Percentiles rank a stretch among this genome's conserved stretches.
These are phyloP conservation scores for Aspergillus versicolor DNA, from an alignment of 2,329 filamentous ascomycete species.

Conservation along the genomic window DNA sequence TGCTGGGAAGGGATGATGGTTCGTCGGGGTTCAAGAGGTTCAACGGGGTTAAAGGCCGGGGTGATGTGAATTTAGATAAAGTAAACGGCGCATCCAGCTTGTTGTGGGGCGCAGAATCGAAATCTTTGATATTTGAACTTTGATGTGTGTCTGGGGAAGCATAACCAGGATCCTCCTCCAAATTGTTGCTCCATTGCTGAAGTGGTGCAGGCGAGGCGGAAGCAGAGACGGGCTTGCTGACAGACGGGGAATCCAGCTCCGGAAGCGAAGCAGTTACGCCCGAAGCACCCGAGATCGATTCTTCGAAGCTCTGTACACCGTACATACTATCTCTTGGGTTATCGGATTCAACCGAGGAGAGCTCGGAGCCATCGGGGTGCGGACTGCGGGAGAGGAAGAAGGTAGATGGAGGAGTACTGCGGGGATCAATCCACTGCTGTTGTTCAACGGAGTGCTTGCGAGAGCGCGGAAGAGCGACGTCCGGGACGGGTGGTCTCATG, in stretches of 20 bases:
- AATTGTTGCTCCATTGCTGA: conserved; percentile 7
- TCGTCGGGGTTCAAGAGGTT: conserved; percentile 47
- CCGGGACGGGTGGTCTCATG: conserved; percentile 40
- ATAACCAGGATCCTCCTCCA: conserved; percentile 22
- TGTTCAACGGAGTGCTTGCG: conserved; percentile 37
- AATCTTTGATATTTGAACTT: conserved; percentile 33
- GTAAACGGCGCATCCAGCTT: conserved; percentile 20
- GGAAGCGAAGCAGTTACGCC: conserved; percentile 22
- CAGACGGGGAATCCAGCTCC: conserved; percentile 6
- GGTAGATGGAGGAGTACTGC: conserved; percentile 50
- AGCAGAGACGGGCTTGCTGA: conserved; percentile 7
- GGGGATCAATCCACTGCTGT: conserved; percentile 37
- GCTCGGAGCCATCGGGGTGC: conserved; percentile 42
- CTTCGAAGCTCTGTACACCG: conserved; percentile 58
- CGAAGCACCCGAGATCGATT: conserved; percentile 45
- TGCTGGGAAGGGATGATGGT: conserved; percentile 54
- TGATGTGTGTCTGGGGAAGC: conserved; percentile 25
- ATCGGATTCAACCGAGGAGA: conserved; percentile 28
- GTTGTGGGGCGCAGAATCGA: conserved; percentile 18
- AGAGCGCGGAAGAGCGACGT: conserved; percentile 31
- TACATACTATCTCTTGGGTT: conserved; percentile 48
- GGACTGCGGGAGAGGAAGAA: conserved; percentile 61
- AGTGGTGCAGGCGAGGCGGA: conserved; percentile 10
- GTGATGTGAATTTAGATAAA: conserved; percentile 26
- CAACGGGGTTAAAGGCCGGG: conserved; percentile 50